phyloP scores from a whole-genome alignment of 1,139 yeast species.

The Hyphopichia wangnamkhiaoensis region DNA sequence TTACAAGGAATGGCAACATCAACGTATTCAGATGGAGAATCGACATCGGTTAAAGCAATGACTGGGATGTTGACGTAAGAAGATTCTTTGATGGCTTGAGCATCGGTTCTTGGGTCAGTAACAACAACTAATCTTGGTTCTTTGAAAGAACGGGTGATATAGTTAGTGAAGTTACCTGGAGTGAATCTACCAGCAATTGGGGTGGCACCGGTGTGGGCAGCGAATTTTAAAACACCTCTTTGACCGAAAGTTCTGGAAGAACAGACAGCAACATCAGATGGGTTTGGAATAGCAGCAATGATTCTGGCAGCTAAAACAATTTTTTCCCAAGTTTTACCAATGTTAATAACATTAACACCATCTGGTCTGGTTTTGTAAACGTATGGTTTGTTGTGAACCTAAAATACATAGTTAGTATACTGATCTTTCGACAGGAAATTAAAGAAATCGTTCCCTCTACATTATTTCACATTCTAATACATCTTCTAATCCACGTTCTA shows the following conservation, averaged over 20 bases:
- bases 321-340: constrained; percentile 99
- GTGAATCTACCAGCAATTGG: constrained; percentile 99
- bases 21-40: constrained; percentile 98
- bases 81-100: constrained; percentile 99
- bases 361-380: constrained; percentile 99
- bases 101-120: constrained; percentile 99
- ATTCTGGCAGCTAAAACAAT: constrained; percentile 99
- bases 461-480: too few species aligned
- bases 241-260: constrained; percentile 99
- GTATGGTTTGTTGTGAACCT: constrained; percentile 99
- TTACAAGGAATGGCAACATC: constrained; percentile 99
- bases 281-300: constrained; percentile 98
- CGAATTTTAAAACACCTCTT: constrained; percentile 99
- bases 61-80: constrained; percentile 99
- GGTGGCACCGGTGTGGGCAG: constrained; percentile 99
- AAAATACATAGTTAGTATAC: constrained; percentile 12
- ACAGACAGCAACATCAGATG: constrained; percentile 97
- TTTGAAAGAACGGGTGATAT: constrained; percentile 99
- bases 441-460: too few species aligned
- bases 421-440: too few species aligned
- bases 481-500: too few species aligned
- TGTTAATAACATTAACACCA: constrained; percentile 98
- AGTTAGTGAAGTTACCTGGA: constrained; percentile 99
- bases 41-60: constrained; percentile 97
- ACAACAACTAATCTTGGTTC: constrained; percentile 99